Evolutionary conservation across 2,329 filamentous ascomycete species (phyloP).

Genomic region (Aspergillus thermomutatus): DNA sequence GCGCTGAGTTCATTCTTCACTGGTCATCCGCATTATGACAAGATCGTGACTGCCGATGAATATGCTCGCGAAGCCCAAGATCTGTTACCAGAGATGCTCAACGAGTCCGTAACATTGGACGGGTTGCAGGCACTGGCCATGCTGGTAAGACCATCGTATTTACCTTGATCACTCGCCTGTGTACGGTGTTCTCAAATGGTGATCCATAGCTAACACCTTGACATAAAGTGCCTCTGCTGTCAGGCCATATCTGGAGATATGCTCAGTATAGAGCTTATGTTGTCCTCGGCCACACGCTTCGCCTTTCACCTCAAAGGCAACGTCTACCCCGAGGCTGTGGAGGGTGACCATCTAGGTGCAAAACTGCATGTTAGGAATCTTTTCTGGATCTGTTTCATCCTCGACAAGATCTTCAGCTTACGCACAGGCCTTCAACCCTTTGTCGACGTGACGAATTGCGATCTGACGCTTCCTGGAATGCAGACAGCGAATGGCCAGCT

Average conservation of each 20-base stretch:
- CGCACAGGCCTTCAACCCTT: slow-evolving; percentile 7
- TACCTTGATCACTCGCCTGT: neutral
- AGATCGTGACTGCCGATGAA: neutral
- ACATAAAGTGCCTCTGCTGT: neutral
- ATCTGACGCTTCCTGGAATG: slow-evolving; percentile 4
- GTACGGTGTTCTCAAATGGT: neutral
- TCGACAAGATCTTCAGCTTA: slow-evolving; percentile 5
- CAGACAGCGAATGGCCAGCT: too few relatives aligned
- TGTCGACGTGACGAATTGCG: slow-evolving; percentile 5
- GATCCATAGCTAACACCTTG: neutral
- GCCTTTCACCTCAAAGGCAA: slow-evolving; percentile 10
- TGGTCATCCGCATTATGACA: neutral
- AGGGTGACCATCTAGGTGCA: neutral
- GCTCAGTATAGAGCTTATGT: neutral
- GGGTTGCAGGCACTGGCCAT: slow-evolving; percentile 9
- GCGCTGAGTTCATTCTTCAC: neutral
- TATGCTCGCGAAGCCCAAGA: slow-evolving; percentile 1
- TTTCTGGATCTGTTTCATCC: slow-evolving; percentile 9
- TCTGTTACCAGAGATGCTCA: neutral
- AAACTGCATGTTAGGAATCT: slow-evolving; percentile 3
- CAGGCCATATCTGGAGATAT: slow-evolving; percentile 1
- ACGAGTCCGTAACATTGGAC: slow-evolving; percentile 5
- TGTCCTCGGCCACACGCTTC: slow-evolving; percentile 5
- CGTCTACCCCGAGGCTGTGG: neutral
- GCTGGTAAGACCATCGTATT: slow-evolving; percentile 4